Evolutionary conservation across 768 basidiomycete species (phyloP).

Genomic region (Mycena olivaceomarginata): DNA sequence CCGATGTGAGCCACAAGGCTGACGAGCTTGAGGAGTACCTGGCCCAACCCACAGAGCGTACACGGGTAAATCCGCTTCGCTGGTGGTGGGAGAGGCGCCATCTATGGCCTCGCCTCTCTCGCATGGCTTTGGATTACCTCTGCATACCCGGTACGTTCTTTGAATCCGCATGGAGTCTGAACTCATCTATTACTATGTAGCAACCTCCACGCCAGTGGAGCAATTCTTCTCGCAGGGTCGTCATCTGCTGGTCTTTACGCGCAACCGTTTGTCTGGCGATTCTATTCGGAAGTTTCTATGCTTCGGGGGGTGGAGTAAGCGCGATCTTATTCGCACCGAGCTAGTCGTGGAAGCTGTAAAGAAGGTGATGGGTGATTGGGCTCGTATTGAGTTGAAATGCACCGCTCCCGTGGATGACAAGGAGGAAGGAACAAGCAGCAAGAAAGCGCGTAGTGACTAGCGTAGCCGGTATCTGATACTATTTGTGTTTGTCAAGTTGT

Average conservation of each 20-base stretch:
- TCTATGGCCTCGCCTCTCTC: background rate
- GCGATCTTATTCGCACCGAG: background rate
- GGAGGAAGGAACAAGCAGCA: background rate
- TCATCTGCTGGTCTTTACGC: background rate
- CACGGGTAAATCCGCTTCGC: background rate
- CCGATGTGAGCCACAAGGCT: background rate
- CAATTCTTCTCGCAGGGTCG: background rate
- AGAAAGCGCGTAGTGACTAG: background rate
- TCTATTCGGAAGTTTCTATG: background rate
- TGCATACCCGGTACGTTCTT: conserved; percentile 18
- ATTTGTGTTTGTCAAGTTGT: background rate
- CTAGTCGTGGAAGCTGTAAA: background rate
- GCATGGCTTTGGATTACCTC: background rate
- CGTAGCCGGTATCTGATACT: background rate
- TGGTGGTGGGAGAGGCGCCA: conserved; percentile 14
- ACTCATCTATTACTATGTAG: background rate
- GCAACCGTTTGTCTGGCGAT: background rate
- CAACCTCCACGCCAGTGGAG: background rate
- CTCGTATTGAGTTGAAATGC: background rate
- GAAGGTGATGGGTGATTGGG: background rate
- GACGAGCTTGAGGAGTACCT: conserved; percentile 14
- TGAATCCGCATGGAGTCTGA: no score
- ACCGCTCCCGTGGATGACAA: background rate
- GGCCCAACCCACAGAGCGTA: background rate
- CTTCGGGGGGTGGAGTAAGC: background rate